Base-by-base conservation (phyloP, 2,329 filamentous ascomycete species). In the Xylariales sp. region DNA sequence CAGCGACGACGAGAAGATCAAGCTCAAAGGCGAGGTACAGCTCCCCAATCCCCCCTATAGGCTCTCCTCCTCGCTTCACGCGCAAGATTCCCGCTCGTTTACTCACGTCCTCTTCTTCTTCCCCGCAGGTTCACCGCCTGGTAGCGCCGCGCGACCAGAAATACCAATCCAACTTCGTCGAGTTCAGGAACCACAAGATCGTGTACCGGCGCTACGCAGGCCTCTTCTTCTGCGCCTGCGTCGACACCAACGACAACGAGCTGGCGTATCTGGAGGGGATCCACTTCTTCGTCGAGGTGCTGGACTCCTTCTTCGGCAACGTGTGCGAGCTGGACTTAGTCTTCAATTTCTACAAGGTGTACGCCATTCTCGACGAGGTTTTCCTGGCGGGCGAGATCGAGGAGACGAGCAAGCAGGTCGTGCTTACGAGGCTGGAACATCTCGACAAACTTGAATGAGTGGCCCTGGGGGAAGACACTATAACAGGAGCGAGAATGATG, bases 81-180 rank as follows among this genome's bases (percentile, higher is more conserved):
- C 24, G 24, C n/a, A n/a, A n/a, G n/a, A n/a, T n/a, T n/a, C n/a
- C 34, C 41, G 28, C 25, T 39, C 22, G 27, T 29, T 9, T 14
- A 14, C 32, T 12, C n/a, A 27, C 8, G n/a, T n/a, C 8, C 8
- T 27, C 24, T 27, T 8, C 27, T 42, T 45, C 36, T 35, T 14
- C 19, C 27, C 14, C n/a, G 36, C 55, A 89, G 84, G 87, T 97
- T 56, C 93, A 98, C 75, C 90, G 93, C 49, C 88, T 98, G 53
- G 91, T 98, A 47, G 93, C 93, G 0, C 93, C 93, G 5, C 87
- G 93, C 60, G 93, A 98, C 68, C 93, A 98, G 63, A 98, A 98
- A 64, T 95, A 98, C 74, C 93, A 98, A 65, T 95, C 89, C 69
- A 98, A 98, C 72, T 98, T 98, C 60, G 93, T 98, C 75, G 93